These are phyloP conservation scores for Solanum boliviense DNA, from an alignment of 257 asterid species.

Conservation along the genomic window DNA sequence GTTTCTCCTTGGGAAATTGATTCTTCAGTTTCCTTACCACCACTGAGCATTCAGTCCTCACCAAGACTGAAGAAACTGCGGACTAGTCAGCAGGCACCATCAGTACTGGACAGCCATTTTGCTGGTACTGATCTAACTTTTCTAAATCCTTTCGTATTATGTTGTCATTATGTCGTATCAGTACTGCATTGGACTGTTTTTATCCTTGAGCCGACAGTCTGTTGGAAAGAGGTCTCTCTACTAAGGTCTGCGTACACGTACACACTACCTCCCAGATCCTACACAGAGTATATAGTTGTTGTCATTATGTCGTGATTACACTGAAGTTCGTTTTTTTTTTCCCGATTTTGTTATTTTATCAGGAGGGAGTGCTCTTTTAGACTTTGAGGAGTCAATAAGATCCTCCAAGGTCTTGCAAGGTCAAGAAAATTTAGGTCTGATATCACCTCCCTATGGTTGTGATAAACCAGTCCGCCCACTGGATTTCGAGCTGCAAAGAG, in stretches of 20 bases:
- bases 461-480: conserved; percentile 57
- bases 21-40: conserved; percentile 69
- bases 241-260: background rate
- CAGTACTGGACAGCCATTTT: conserved; percentile 36
- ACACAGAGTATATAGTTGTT: background rate
- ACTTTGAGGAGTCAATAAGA: conserved; percentile 82
- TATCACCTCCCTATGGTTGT: conserved; percentile 51
- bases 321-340: background rate
- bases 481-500: conserved; percentile 46
- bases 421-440: conserved; percentile 84
- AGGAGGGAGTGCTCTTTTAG: conserved; percentile 69
- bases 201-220: background rate
- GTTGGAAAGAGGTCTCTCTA: background rate
- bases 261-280: background rate
- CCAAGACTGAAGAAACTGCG: conserved; percentile 81
- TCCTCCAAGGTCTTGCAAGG: conserved; percentile 99
- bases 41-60: conserved; percentile 61
- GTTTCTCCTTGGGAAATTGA: conserved; percentile 98
- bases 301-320: background rate
- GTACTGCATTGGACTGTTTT: background rate
- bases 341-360: background rate
- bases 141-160: background rate
- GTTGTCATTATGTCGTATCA: background rate
- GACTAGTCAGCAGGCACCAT: conserved; percentile 41
- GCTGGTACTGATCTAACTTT: conserved; percentile 41